phyloP scores from a whole-genome alignment of 768 basidiomycete species.

The Tulasnella sp. region DNA sequence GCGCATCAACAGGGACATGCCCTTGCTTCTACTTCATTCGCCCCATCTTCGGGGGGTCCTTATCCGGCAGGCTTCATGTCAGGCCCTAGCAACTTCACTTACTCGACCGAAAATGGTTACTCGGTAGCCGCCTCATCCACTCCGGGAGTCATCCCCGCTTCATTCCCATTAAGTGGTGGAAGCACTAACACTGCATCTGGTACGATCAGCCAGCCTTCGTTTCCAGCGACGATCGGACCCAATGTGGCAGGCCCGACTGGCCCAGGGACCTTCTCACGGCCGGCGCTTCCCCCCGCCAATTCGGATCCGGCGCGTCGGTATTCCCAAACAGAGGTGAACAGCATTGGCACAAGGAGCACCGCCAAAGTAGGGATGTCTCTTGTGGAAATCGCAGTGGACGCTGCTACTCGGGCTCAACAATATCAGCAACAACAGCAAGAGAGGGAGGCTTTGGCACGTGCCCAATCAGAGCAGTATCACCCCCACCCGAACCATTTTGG shows the following conservation, averaged over 20 bases:
- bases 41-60: neutral
- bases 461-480: neutral
- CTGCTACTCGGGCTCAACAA: constrained; percentile 8
- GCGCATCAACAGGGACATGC: neutral
- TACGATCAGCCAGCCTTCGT: neutral
- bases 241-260: neutral
- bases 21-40: neutral
- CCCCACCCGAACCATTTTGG: neutral
- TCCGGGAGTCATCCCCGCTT: neutral
- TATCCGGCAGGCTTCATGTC: neutral
- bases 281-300: neutral
- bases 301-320: neutral
- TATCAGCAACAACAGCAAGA: neutral
- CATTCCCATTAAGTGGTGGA: neutral
- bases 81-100: neutral
- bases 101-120: neutral
- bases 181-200: neutral
- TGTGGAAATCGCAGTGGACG: constrained; percentile 8
- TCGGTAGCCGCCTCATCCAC: neutral
- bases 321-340: neutral
- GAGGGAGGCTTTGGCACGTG: neutral
- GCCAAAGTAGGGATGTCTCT: constrained; percentile 5
- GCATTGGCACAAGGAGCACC: neutral
- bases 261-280: neutral
- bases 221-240: neutral